A percentile compares a stretch with the other conserved stretches of the same genome.
These are phyloP conservation scores for Lachnellula arida DNA, from an alignment of 2,329 filamentous ascomycete species.

Conservation along the genomic window DNA sequence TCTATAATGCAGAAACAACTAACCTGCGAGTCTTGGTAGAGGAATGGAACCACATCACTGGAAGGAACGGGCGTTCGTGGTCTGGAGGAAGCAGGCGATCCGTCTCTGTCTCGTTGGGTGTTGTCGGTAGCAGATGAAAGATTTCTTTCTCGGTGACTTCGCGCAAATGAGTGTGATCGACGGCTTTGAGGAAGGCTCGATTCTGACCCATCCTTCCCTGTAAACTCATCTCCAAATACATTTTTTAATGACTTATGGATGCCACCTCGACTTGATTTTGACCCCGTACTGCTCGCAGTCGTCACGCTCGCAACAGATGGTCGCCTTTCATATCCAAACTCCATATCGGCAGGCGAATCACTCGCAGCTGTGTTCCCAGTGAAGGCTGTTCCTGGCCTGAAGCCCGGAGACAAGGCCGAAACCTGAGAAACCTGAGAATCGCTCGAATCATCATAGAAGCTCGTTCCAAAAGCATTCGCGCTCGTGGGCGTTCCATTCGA, in stretches of 20 bases:
- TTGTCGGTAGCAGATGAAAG: slow-evolving; percentile 73
- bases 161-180: slow-evolving; percentile 52
- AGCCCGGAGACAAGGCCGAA: slow-evolving; percentile 67
- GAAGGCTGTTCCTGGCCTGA: slow-evolving; percentile 48
- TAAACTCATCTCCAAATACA: slow-evolving; percentile 85
- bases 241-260: no score
- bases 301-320: slow-evolving; percentile 87
- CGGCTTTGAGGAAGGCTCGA: slow-evolving; percentile 47
- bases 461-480: slow-evolving; percentile 41
- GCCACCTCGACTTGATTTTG: slow-evolving; percentile 66
- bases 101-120: slow-evolving; percentile 45
- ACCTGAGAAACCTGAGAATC: slow-evolving; percentile 59
- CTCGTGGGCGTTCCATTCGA: slow-evolving; percentile 27
- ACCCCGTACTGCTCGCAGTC: slow-evolving; percentile 80
- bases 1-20: slow-evolving; percentile 33
- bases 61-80: slow-evolving; percentile 82
- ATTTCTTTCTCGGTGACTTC: slow-evolving; percentile 66
- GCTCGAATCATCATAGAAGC: slow-evolving; percentile 70
- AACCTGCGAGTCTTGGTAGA: slow-evolving; percentile 83
- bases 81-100: slow-evolving; percentile 70
- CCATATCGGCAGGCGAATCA: slow-evolving; percentile 58
- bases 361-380: slow-evolving; percentile 45
- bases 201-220: slow-evolving; percentile 69
- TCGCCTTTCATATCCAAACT: slow-evolving; percentile 67
- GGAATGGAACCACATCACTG: slow-evolving; percentile 94